These are phyloP conservation scores for Nothophaeocryptopus gaeumannii DNA, from an alignment of 2,329 filamentous ascomycete species.

Conservation along the genomic window DNA sequence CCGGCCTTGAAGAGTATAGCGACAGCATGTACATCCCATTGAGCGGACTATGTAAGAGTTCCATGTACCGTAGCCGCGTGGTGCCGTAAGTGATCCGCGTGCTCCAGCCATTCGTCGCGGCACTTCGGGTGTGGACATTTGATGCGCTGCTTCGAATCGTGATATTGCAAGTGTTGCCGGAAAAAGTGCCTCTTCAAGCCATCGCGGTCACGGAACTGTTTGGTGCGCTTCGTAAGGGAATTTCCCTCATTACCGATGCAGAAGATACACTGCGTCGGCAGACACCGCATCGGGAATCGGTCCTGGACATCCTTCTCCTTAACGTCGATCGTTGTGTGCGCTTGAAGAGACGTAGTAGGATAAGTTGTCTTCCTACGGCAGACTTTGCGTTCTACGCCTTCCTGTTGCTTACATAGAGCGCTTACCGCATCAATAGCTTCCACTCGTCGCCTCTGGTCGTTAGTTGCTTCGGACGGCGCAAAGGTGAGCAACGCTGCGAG, in stretches of 20 bases:
- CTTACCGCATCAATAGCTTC: too few species aligned
- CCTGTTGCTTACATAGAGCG: too few species aligned
- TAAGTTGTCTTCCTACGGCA: not conserved
- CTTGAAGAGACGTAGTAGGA: not conserved
- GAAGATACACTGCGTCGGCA: not conserved
- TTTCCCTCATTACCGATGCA: not conserved
- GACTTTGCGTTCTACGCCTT: not conserved
- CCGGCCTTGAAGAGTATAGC: too few species aligned
- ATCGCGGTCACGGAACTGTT: not conserved
- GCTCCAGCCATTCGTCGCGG: not conserved
- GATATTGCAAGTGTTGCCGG: too few species aligned
- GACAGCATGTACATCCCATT: too few species aligned
- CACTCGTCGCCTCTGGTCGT: too few species aligned
- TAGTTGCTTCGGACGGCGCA: too few species aligned
- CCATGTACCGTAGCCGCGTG: too few species aligned
- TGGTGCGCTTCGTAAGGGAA: not conserved
- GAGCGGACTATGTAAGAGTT: too few species aligned
- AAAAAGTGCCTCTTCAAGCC: not conserved
- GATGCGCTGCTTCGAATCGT: too few species aligned
- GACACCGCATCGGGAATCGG: not conserved
- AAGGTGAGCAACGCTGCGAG: too few species aligned
- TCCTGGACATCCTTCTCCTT: not conserved
- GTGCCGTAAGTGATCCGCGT: not conserved
- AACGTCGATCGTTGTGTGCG: not conserved
- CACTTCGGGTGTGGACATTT: too few species aligned